Conservation (phyloP, 257 asterid species). For the Fraxinus pennsylvanica region DNA sequence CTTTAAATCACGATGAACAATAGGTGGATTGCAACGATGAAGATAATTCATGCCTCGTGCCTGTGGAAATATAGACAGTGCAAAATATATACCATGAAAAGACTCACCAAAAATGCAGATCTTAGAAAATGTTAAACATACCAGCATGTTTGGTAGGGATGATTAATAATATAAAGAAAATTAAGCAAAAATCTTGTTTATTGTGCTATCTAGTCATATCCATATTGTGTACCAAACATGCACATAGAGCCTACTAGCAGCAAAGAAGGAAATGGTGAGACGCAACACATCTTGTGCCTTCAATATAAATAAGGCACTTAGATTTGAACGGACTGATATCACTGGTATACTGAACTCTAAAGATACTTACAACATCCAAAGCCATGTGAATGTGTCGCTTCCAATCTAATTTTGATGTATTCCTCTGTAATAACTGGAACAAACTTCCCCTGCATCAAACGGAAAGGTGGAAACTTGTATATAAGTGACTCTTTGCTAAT, state of each 20-base stretch:
- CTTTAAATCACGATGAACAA: slow-evolving; percentile 92
- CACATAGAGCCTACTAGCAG: slow-evolving; percentile 2
- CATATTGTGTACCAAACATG: not conserved
- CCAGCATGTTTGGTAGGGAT: not conserved
- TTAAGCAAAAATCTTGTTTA: not conserved
- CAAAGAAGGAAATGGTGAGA: slow-evolving; percentile 6
- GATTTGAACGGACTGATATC: not conserved
- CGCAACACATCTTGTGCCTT: not conserved
- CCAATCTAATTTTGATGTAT: slow-evolving; percentile 71
- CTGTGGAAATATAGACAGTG: slow-evolving; percentile 38
- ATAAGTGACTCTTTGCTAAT: slow-evolving; percentile 3
- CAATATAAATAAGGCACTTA: not conserved
- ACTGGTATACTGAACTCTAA: slow-evolving; percentile 10
- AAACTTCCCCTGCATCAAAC: slow-evolving; percentile 79
- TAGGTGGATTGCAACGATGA: slow-evolving; percentile 82
- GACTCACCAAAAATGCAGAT: not conserved
- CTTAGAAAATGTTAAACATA: not conserved
- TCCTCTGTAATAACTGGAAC: slow-evolving; percentile 77
- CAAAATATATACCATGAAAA: slow-evolving; percentile 11
- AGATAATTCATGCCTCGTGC: slow-evolving; percentile 98
- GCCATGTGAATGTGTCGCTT: slow-evolving; percentile 87
- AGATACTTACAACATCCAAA: slow-evolving; percentile 82
- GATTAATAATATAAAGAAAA: no score
- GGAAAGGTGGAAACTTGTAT: slow-evolving; percentile 19
- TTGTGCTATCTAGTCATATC: not conserved